Evolutionary conservation across 2,329 filamentous ascomycete species (phyloP), one percentile per base, ranked within the genome.

Genomic region (Chaetomium olivaceum): DNA sequence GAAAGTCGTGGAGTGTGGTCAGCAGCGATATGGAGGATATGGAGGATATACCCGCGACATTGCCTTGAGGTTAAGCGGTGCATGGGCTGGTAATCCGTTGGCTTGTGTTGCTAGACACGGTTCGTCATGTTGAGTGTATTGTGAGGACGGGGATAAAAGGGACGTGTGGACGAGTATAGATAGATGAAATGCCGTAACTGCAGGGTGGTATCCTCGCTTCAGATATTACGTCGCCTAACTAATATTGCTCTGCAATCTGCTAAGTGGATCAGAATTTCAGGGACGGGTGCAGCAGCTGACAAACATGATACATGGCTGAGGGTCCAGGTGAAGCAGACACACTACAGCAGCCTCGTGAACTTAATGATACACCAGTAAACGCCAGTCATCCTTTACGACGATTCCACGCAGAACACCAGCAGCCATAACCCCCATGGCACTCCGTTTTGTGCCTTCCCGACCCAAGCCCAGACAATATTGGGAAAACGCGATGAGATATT

Each of bases 11-110:
- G 60, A 68, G 67, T 50, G 66, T 50, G 1, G 55, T 70, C 9
- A 72, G 70, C 60, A 73, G 71, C 21, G 68, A 71, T 46, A 79
- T 80, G 77, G 78, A 80, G 39, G 79, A 80, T 52, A 80, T 81
- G 79, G 78, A 80, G 61, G 79, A 81, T 64, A 70, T 81, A 50
- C 79, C 79, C 68, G 75, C 69, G 6, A 67, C 46, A n/a, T 29
- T 71, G 43, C 69, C 69, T 7, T 33, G 56, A 14, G 58, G 43
- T n/a, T 23, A 63, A 55, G 48, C 25, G 23, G 16, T 23, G 48
- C 27, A 33, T 23, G 61, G 54, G 43, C 14, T 3, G 4, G 25
- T 33, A 21, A 43, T 16, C 4, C 3, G 48, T 57, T 50, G 14
- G 39, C 25, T 39, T 27, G 11, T 6, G 27, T 51, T 36, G 59